phyloP scores from a whole-genome alignment of 495 filamentous ascomycete genomes.

The Aspergillus sclerotiicarbonarius region DNA sequence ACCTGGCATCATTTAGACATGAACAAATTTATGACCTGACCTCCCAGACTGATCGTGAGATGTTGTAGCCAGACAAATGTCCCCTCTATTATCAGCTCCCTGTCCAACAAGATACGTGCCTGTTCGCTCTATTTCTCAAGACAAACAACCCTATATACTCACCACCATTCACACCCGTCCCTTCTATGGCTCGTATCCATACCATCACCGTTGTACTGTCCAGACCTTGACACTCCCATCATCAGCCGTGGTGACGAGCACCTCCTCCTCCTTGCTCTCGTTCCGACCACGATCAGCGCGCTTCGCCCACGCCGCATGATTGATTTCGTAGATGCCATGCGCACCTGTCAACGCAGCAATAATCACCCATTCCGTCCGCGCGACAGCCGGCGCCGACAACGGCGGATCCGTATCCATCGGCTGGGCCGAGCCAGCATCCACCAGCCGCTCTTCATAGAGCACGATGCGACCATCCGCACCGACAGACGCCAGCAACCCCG shows the following conservation, averaged over 20 bases:
- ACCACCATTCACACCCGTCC: not conserved
- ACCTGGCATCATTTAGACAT: conserved; percentile 14
- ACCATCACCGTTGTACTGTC: conserved; percentile 42
- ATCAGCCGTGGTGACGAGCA: conserved; percentile 76
- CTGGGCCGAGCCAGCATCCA: conserved; percentile 28
- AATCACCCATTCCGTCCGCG: conserved; percentile 62
- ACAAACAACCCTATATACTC: no score
- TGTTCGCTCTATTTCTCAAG: no score
- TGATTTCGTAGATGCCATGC: conserved; percentile 91
- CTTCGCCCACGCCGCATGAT: conserved; percentile 76
- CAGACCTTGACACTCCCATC: conserved; percentile 76
- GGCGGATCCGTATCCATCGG: conserved; percentile 36
- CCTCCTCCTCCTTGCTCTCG: conserved; percentile 58
- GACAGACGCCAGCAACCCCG: conserved; percentile 73
- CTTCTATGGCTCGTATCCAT: not conserved
- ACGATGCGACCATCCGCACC: conserved; percentile 84
- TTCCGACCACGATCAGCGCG: conserved; percentile 37
- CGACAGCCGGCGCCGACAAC: conserved; percentile 5
- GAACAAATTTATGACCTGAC: conserved; percentile 8
- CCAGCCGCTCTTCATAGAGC: conserved; percentile 68
- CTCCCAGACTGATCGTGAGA: not conserved
- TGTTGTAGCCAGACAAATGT: not conserved
- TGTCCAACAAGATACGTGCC: no score
- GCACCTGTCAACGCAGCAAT: conserved; percentile 63
- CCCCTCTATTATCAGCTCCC: not conserved